Evolutionary conservation across 495 filamentous ascomycete genomes (phyloP).

Genomic region (Aspergillus cavernicola): DNA sequence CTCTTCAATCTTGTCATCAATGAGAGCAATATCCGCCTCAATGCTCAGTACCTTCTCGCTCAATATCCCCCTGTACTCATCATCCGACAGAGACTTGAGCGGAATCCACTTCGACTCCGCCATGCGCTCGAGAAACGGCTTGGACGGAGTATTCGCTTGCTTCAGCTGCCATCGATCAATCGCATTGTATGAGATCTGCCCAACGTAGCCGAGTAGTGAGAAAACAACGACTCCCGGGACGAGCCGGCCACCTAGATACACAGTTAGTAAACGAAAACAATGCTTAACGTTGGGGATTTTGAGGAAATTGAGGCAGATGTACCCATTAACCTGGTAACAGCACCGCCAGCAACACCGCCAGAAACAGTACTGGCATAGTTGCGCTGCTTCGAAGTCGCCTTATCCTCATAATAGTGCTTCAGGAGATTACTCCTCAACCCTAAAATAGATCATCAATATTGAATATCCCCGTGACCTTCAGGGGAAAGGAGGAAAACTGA

Average conservation of each 20-base stretch:
- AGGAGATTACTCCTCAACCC: slow-evolving; percentile 42
- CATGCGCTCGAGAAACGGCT: slow-evolving; percentile 45
- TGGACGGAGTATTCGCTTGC: slow-evolving; percentile 31
- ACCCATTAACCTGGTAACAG: slow-evolving; percentile 62
- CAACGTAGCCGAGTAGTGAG: slow-evolving; percentile 55
- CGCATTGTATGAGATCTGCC: slow-evolving; percentile 56
- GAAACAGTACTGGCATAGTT: slow-evolving; percentile 62
- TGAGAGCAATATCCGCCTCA: slow-evolving; percentile 78
- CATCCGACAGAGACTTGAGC: slow-evolving; percentile 67
- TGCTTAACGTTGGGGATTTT: no score
- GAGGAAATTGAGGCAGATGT: slow-evolving; percentile 29
- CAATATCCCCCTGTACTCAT: slow-evolving; percentile 74
- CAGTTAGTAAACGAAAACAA: slow-evolving; percentile 11
- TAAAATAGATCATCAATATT: slow-evolving; percentile 18
- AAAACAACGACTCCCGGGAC: slow-evolving; percentile 63
- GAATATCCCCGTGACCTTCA: no score
- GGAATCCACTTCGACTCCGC: slow-evolving; percentile 78
- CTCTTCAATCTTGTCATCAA: slow-evolving; percentile 76
- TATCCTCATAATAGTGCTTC: slow-evolving; percentile 42
- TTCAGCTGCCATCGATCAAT: slow-evolving; percentile 47
- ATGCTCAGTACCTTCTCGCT: slow-evolving; percentile 72
- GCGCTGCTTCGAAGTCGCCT: slow-evolving; percentile 49
- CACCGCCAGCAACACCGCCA: slow-evolving; percentile 64
- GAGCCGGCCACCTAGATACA: slow-evolving; percentile 39
- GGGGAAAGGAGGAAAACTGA: slow-evolving; percentile 34